Evolutionary conservation across 805 yeast species (phyloP).

Genomic region (Metschnikowia similis): DNA sequence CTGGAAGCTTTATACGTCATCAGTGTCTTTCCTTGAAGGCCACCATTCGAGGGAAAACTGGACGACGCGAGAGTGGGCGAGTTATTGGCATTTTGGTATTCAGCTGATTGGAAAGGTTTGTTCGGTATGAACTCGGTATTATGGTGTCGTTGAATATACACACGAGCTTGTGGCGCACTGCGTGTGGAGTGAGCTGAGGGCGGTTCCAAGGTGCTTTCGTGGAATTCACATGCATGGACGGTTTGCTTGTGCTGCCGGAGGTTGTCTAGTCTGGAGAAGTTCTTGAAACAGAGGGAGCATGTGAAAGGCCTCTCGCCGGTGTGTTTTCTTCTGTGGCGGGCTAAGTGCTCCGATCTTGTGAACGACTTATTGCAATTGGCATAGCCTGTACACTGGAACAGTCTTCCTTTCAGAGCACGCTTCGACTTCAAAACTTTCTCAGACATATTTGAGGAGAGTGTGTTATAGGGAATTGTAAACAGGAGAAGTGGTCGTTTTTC

Average conservation of each 20-base stretch:
- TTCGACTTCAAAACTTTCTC: slow-evolving; percentile 24
- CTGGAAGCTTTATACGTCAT: not conserved
- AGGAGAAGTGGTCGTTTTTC: not conserved
- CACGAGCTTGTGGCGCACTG: not conserved
- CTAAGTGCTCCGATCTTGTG: slow-evolving; percentile 87
- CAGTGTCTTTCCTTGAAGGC: not conserved
- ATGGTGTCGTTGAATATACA: slow-evolving; percentile 1
- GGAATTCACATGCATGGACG: slow-evolving; percentile 42
- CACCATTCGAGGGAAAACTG: not conserved
- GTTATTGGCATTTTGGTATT: not conserved
- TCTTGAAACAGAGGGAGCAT: slow-evolving; percentile 75
- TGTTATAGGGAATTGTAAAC: not conserved
- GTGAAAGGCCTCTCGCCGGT: slow-evolving; percentile 93
- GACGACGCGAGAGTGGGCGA: slow-evolving; percentile 1
- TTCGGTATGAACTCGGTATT: not conserved
- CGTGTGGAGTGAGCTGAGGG: not conserved
- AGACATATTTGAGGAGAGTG: not conserved
- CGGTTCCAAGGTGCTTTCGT: slow-evolving; percentile 7
- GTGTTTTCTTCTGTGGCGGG: slow-evolving; percentile 87
- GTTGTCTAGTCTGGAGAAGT: slow-evolving; percentile 81
- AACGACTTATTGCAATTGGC: slow-evolving; percentile 86
- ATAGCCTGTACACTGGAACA: slow-evolving; percentile 82
- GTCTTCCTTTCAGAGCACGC: slow-evolving; percentile 48
- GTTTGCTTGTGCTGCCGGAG: slow-evolving; percentile 89
- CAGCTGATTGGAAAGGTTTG: not conserved